Conservation (phyloP, 2,329 filamentous ascomycete genomes). For the Scleromitrula shiraiana region DNA sequence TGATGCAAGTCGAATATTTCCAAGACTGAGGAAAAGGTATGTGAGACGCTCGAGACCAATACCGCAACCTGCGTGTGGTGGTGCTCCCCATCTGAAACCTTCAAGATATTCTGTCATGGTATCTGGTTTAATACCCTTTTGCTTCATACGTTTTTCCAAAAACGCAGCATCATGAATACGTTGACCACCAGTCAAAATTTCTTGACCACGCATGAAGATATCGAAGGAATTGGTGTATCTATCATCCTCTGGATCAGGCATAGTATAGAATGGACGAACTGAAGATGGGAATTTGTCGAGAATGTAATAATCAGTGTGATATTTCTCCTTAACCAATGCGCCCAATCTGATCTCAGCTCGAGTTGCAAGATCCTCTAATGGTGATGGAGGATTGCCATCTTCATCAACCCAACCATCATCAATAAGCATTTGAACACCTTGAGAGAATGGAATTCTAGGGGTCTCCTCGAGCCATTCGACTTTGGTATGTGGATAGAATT, state of each 20-base stretch:
- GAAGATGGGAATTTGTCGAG: constrained; percentile 85
- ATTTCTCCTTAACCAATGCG: constrained; percentile 77
- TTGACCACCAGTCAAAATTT: constrained; percentile 86
- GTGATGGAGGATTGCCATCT: constrained; percentile 60
- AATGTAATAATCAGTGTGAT: constrained; percentile 84
- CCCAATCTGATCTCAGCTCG: constrained; percentile 82
- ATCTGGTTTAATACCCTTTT: constrained; percentile 66
- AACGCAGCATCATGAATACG: constrained; percentile 76
- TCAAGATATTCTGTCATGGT: constrained; percentile 86
- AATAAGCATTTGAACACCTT: constrained; percentile 74
- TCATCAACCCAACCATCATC: constrained; percentile 71
- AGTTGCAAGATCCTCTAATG: constrained; percentile 75
- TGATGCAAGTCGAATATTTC: constrained; percentile 82
- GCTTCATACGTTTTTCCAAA: constrained; percentile 70
- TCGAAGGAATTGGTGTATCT: constrained; percentile 86
- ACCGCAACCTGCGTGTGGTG: constrained; percentile 83
- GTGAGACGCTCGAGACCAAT: constrained; percentile 84
- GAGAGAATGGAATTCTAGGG: constrained; percentile 69
- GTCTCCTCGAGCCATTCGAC: constrained; percentile 83
- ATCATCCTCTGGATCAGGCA: constrained; percentile 67
- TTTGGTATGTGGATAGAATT: constrained; percentile 79
- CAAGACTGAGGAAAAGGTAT: constrained; percentile 76
- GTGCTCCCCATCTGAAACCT: constrained; percentile 80
- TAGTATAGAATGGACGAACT: constrained; percentile 85
- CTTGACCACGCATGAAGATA: constrained; percentile 87